Evolutionary conservation across 23 red algal genomes (phyloP), one percentile per base, ranked within the genome.

Genomic region (Gracilaria gracilis): DNA sequence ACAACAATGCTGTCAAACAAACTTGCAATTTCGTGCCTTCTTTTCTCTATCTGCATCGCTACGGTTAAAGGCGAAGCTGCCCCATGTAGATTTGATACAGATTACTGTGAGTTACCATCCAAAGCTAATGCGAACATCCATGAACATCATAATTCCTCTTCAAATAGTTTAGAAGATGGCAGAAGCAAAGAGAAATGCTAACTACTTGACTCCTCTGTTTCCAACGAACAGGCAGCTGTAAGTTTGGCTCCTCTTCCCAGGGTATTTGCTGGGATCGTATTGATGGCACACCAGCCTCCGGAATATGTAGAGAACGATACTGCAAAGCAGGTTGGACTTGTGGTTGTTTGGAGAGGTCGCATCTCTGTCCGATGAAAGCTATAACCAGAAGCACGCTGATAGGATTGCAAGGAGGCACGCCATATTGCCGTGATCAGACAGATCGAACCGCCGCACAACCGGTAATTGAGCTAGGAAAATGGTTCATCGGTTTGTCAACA

Each of bases 311-410:
- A 20, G 58, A 59, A 78, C 27, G 86, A 51, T 90, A 66, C 31
- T 90, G 86, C 46, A 67, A 50, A 33, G 70, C 86, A 11, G 86
- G 86, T 20, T 90, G 86, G 86, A 90, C 86, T 46, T 90, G 86
- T 61, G 86, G 75, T 0, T 90, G 86, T 69, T 57, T 47, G 50
- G 86, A 74, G 39, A 72, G 86, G 81, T 79, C 86, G 11, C 86
- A 90, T 71, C 69, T 90, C 24, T 90, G 86, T 57, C 51, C 67
- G 1, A 57, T 87, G 53, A 74, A 74, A 32, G 61, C 36, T 7
- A 51, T 51, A 20, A 77, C 72, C 0, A 77, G 42, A 77, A 77
- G 39, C n/a, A 51, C 46, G 5, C n/a, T 77, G 39, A 31, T 49
- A 20, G 11, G 40, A 3, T 51, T 77, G 40, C 46, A 46, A 28